Evolutionary conservation across 345 rosid genomes (phyloP).

Genomic region (Arabis alpina): DNA sequence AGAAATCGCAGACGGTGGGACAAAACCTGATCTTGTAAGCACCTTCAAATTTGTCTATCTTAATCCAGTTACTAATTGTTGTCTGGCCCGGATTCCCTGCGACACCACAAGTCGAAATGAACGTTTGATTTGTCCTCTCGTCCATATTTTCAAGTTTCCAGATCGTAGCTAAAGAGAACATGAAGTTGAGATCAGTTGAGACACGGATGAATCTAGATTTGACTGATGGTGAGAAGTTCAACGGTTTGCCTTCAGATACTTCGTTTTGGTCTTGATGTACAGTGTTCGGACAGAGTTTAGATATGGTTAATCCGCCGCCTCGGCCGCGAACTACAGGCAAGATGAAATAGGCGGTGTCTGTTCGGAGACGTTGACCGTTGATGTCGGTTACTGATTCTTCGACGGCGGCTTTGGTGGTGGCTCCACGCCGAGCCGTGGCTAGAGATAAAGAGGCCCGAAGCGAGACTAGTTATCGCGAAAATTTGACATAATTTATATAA

Average conservation of each 20-base stretch:
- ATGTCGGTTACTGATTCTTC: slow-evolving; percentile 32
- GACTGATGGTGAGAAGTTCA: slow-evolving; percentile 31
- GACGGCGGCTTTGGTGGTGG: slow-evolving; percentile 11
- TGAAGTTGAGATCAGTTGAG: slow-evolving; percentile 49
- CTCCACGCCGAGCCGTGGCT: slow-evolving; percentile 36
- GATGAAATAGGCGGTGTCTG: slow-evolving; percentile 38
- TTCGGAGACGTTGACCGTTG: slow-evolving; percentile 13
- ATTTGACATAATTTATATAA: no score
- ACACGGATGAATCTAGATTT: slow-evolving; percentile 31
- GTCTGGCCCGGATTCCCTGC: slow-evolving; percentile 59
- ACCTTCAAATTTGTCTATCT: slow-evolving; percentile 52
- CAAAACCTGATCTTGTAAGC: slow-evolving; percentile 68
- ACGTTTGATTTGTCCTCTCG: slow-evolving; percentile 46
- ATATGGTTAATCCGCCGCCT: slow-evolving; percentile 41
- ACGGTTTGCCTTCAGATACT: slow-evolving; percentile 38
- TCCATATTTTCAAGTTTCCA: slow-evolving; percentile 55
- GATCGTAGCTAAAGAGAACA: slow-evolving; percentile 48
- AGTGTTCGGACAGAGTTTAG: slow-evolving; percentile 31
- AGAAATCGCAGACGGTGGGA: slow-evolving; percentile 61
- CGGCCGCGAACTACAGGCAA: slow-evolving; percentile 44
- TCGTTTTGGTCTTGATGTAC: slow-evolving; percentile 37
- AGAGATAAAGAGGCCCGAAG: no score
- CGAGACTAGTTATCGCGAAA: no score
- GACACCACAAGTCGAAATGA: slow-evolving; percentile 58
- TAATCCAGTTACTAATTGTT: slow-evolving; percentile 63